Evolutionary conservation across 768 basidiomycete genomes (phyloP), one percentile per base, ranked within the genome.

Genomic region (Tylopilus cervinicoccineus): DNA sequence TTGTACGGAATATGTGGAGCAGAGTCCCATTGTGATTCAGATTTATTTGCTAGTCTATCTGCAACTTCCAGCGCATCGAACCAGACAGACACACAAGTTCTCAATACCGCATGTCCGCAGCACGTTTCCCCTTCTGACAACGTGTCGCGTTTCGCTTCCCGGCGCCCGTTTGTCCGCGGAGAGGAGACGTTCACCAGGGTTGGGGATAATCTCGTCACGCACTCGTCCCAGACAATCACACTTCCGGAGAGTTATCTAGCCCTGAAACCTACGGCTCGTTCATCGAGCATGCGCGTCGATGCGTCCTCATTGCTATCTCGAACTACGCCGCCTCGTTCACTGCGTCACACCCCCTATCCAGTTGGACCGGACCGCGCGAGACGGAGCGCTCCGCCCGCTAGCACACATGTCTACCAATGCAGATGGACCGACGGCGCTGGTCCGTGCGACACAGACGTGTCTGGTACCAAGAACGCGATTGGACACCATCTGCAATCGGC

Each of bases 401-500:
- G n/a, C n/a, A n/a, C 33, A 3, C 13, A 29, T 9, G 2, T 16
- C 7, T 28, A 55, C 16, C 9, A 26, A 7, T 62, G 61, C 12
- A 51, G 38, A 1, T 62, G 61, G 61, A 11, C n/a, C 13, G 32
- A 49, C 14, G 33, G 38, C 11, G 19, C 6, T 1, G 0, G 4
- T 0, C 14, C 22, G 8, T 62, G 61, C 28, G 41, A 29, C 3
- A 16, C 13, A 2, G 0, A 8, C 27, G 12, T 62, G 14, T 11
- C 2, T 2, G 44, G 50, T 2, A 43, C 45, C 36, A 62, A 51
- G 7, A 29, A 12, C 8, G 56, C 50, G 27, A 48, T 64, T 19
- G 42, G 22, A 22, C 26, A 27, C 2, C 61, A 62, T 24, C 38
- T 64, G 27, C 39, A 42, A 1, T 9, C 6, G 1, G 34, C 1